Evolutionary conservation across 495 filamentous ascomycete genomes (phyloP).

Genomic region (Hypoxylon lenormandii): DNA sequence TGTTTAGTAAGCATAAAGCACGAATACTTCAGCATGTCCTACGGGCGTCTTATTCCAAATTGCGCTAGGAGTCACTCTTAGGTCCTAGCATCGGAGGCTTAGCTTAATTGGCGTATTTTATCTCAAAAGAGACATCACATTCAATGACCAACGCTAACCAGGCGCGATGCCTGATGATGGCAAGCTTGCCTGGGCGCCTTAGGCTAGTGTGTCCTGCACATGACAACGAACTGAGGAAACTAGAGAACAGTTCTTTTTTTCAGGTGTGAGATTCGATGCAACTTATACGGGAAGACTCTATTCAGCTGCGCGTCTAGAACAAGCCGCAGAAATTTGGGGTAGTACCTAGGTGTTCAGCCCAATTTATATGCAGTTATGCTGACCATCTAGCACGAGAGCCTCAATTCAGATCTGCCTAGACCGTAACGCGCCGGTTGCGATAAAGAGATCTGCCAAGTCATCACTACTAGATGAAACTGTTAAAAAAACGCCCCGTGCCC

Average conservation of each 20-base stretch:
- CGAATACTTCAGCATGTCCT: too few species aligned
- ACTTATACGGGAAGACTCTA: too few species aligned
- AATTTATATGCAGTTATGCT: too few species aligned
- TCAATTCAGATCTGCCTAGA: conserved; percentile 7
- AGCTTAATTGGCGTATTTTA: neutral
- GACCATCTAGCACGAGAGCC: too few species aligned
- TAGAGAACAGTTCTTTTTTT: too few species aligned
- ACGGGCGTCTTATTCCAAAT: too few species aligned
- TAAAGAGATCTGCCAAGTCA: neutral
- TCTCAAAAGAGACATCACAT: neutral
- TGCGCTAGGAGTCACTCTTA: neutral
- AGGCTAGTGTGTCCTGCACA: neutral
- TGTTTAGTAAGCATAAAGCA: too few species aligned
- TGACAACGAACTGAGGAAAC: too few species aligned
- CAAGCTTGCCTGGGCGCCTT: conserved; percentile 1
- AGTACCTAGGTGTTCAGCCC: neutral
- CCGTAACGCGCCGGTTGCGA: neutral
- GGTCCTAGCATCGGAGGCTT: neutral
- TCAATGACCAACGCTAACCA: neutral
- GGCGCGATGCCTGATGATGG: neutral
- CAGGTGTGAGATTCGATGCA: too few species aligned
- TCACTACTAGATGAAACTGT: neutral
- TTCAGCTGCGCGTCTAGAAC: neutral
- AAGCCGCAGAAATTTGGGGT: neutral
- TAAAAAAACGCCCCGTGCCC: conserved; percentile 23